Percentiles rank a stretch among this genome's conserved stretches.
These are phyloP conservation scores for Malassezia globosa DNA, from an alignment of 1,284 basidiomycete species.

Conservation along the genomic window DNA sequence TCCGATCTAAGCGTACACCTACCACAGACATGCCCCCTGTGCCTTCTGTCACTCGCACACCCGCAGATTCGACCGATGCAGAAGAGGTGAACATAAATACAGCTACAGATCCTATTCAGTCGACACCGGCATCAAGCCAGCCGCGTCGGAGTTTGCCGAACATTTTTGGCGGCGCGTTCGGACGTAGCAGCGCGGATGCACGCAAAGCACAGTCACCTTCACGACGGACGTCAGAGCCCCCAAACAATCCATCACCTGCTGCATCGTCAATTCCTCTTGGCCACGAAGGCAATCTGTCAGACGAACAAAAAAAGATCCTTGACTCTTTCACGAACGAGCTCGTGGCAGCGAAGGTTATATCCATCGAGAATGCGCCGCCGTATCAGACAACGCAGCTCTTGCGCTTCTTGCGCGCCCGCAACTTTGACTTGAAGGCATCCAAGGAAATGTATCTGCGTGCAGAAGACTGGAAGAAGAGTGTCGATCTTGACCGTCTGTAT, in stretches of 20 bases:
- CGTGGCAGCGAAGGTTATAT: conserved; percentile 19
- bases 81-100: no score
- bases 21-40: no score
- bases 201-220: neutral
- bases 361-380: conserved; percentile 15
- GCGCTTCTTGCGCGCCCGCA: conserved; percentile 38
- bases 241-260: neutral
- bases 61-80: neutral
- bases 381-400: conserved; percentile 29
- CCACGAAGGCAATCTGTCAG: conserved; percentile 35
- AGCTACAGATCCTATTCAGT: no score
- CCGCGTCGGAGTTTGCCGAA: conserved; percentile 1
- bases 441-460: conserved; percentile 35
- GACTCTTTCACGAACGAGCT: conserved; percentile 20
- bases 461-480: conserved; percentile 33
- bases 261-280: conserved; percentile 5
- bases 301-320: conserved; percentile 25
- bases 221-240: neutral
- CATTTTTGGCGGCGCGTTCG: conserved; percentile 3
- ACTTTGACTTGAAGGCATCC: conserved; percentile 30
- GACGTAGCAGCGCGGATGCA: neutral
- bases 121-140: no score
- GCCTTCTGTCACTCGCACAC: no score
- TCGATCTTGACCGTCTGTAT: conserved; percentile 26
- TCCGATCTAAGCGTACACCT: no score